Conservation (phyloP, 352 stramenopile genomes). For the Detonula confervacea region DNA sequence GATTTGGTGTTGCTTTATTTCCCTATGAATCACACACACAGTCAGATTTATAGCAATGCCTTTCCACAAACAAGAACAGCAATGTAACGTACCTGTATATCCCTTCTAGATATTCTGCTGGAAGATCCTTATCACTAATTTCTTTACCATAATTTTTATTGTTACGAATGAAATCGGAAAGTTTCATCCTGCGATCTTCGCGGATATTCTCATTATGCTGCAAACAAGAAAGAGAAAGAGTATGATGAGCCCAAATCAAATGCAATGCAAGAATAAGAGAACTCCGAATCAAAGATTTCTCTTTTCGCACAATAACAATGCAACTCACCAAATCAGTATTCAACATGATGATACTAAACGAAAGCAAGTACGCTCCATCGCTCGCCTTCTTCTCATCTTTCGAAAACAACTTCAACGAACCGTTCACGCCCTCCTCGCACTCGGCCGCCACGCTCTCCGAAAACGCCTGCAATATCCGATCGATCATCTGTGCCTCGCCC, state of each 20-base stretch:
- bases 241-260: no score
- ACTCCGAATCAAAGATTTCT: no score
- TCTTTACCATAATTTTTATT: constrained; percentile 91
- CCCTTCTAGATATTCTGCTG: constrained; percentile 91
- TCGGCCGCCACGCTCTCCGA: constrained; percentile 64
- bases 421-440: constrained; percentile 71
- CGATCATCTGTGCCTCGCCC: constrained; percentile 98
- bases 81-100: constrained; percentile 84
- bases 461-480: constrained; percentile 89
- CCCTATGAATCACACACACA: no score
- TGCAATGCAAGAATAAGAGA: no score
- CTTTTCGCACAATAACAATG: no score
- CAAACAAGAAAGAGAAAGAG: not conserved
- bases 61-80: no score
- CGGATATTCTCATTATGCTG: constrained; percentile 88
- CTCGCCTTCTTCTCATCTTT: constrained; percentile 80
- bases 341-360: constrained; percentile 91
- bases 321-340: constrained; percentile 87
- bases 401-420: constrained; percentile 71
- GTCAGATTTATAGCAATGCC: no score
- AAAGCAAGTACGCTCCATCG: constrained; percentile 94
- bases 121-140: constrained; percentile 94
- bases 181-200: constrained; percentile 83
- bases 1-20: constrained; percentile 86
- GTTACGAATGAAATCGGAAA: constrained; percentile 87